These are phyloP conservation scores for Glycine soja DNA, from an alignment of 306 rosid genomes.

Conservation along the genomic window DNA sequence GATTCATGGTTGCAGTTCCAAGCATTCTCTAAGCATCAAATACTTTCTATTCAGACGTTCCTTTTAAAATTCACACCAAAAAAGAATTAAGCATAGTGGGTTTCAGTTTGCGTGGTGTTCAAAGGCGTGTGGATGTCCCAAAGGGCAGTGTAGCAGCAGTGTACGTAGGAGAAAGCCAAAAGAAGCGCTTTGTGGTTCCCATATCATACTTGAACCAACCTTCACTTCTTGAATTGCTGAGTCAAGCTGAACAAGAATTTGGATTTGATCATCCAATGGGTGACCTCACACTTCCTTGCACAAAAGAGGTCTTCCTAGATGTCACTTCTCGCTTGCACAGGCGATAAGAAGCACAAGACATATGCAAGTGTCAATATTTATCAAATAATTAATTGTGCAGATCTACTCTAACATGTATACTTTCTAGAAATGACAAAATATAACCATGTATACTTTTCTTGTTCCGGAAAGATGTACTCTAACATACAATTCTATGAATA, in stretches of 20 bases:
- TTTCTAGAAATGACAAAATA: too few species aligned
- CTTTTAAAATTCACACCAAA: too few species aligned
- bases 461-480: too few species aligned
- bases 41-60: background rate
- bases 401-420: too few species aligned
- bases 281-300: background rate
- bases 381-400: too few species aligned
- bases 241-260: conserved; percentile 14
- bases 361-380: too few species aligned
- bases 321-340: conserved; percentile 4
- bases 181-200: conserved; percentile 6
- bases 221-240: background rate
- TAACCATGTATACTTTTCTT: too few species aligned
- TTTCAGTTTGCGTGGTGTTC: conserved; percentile 14
- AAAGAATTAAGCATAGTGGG: background rate
- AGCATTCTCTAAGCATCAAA: conserved; percentile 9
- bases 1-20: background rate
- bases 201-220: conserved; percentile 16
- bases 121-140: background rate
- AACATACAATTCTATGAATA: too few species aligned
- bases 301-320: background rate
- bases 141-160: conserved; percentile 6
- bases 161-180: background rate
- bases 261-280: conserved; percentile 14
- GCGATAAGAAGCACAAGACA: too few species aligned